A percentile compares a stretch with the other conserved stretches of the same genome.
Conservation (phyloP, 768 basidiomycete species). For the Russula olivacea region DNA sequence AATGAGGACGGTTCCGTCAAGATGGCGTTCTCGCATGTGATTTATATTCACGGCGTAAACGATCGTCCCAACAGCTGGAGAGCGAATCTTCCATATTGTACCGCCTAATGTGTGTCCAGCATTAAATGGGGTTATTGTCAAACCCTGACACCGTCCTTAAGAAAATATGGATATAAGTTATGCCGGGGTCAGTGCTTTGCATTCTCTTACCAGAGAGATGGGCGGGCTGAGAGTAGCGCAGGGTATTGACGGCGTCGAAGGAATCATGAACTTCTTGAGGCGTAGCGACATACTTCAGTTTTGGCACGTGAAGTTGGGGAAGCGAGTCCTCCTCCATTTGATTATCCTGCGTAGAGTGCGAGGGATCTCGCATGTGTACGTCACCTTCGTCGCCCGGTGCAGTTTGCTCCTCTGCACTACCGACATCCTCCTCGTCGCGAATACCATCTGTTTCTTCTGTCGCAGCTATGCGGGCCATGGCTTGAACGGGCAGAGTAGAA, state of each 20-base stretch:
- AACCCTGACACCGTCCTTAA: conserved; percentile 78
- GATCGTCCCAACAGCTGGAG: conserved; percentile 92
- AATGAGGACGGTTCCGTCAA: conserved; percentile 88
- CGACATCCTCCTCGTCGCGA: conserved; percentile 66
- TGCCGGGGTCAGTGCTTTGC: no score
- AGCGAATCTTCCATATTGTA: conserved; percentile 98
- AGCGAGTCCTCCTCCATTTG: conserved; percentile 29
- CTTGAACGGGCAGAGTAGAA: conserved; percentile 90
- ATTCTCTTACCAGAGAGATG: conserved; percentile 72
- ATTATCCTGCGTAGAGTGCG: conserved; percentile 30
- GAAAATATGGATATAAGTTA: neutral
- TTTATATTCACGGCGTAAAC: conserved; percentile 94
- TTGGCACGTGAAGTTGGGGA: conserved; percentile 22
- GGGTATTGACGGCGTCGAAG: conserved; percentile 84
- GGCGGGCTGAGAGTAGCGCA: conserved; percentile 92
- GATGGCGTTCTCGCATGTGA: conserved; percentile 91
- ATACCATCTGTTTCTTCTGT: conserved; percentile 83
- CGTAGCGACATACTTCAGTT: conserved; percentile 66
- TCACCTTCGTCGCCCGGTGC: conserved; percentile 7
- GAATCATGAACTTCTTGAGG: conserved; percentile 85
- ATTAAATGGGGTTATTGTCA: conserved; percentile 92
- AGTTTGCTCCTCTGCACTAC: neutral
- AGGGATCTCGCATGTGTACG: conserved; percentile 27
- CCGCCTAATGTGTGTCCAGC: conserved; percentile 95
- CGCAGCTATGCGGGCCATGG: conserved; percentile 89